A percentile compares a stretch with the other conserved stretches of the same genome.
Conservation (phyloP, 306 rosid species). For the Hylodesmum podocarpum region DNA sequence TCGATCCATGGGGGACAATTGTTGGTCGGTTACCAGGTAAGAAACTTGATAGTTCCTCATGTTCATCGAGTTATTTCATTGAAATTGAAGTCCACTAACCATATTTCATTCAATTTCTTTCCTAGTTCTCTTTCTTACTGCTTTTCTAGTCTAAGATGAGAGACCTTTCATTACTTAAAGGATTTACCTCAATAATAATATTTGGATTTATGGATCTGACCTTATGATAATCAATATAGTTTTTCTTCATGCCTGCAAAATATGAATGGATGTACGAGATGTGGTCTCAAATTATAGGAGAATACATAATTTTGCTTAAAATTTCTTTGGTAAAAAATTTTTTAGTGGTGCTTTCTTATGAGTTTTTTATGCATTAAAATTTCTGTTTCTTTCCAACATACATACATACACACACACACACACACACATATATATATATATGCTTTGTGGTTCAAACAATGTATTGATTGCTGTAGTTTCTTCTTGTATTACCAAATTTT, state of each 20-base stretch:
- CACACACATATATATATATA: not conserved
- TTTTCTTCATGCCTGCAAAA: not conserved
- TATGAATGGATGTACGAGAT: not conserved
- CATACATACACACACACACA: not conserved
- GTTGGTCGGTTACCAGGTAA: constrained; percentile 81
- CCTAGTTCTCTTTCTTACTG: not conserved
- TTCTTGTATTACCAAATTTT: not conserved
- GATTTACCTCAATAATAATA: not conserved
- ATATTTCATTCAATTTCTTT: not conserved
- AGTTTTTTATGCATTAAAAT: not conserved
- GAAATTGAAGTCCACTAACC: not conserved
- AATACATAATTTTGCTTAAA: constrained; percentile 20
- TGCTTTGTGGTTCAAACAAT: not conserved
- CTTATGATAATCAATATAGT: not conserved
- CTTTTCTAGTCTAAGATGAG: not conserved
- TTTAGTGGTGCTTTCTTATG: not conserved
- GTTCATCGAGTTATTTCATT: not conserved
- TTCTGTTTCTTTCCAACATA: not conserved
- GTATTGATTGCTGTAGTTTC: not conserved
- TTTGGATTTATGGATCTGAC: constrained; percentile 12
- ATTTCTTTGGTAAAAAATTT: not conserved
- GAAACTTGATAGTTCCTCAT: constrained; percentile 23
- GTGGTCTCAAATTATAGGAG: not conserved
- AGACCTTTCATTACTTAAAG: not conserved
- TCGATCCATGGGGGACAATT: constrained; percentile 94